These are phyloP conservation scores for Xenosphaeropsis pyriputrescens DNA, from an alignment of 2,329 filamentous ascomycete genomes.

Conservation along the genomic window DNA sequence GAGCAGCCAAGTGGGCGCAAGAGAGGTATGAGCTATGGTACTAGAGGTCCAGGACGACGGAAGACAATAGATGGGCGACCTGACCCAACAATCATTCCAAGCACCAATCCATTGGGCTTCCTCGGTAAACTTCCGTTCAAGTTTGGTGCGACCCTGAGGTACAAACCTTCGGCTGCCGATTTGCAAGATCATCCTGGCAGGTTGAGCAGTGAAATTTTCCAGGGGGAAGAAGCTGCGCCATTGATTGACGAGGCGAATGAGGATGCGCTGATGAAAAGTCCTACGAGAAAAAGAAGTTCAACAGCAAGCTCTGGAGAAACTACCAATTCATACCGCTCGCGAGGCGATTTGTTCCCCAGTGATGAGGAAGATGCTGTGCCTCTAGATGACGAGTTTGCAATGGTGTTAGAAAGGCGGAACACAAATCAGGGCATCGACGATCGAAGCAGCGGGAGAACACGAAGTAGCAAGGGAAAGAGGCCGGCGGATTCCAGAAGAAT, in stretches of 20 bases:
- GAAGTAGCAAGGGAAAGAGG: slow-evolving; percentile 44
- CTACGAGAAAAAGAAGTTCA: slow-evolving; percentile 51
- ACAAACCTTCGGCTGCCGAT: slow-evolving; percentile 83
- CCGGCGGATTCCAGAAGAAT: slow-evolving; percentile 17
- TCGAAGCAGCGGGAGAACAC: slow-evolving; percentile 50
- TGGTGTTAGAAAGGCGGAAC: slow-evolving; percentile 61
- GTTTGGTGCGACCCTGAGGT: slow-evolving; percentile 67
- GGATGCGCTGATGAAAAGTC: slow-evolving; percentile 7
- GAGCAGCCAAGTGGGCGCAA: slow-evolving; percentile 55
- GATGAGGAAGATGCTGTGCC: slow-evolving; percentile 88
- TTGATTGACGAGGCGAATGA: slow-evolving; percentile 34
- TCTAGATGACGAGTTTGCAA: slow-evolving; percentile 81
- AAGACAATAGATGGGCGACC: slow-evolving; percentile 31
- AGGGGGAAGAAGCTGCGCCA: slow-evolving; percentile 48
- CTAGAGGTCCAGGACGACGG: slow-evolving; percentile 41
- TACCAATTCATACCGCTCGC: slow-evolving; percentile 71
- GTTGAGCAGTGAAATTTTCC: slow-evolving; percentile 23
- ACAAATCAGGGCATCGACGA: slow-evolving; percentile 46
- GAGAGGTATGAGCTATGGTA: slow-evolving; percentile 81
- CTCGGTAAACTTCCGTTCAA: slow-evolving; percentile 73
- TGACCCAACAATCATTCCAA: slow-evolving; percentile 82
- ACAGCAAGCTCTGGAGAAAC: slow-evolving; percentile 72
- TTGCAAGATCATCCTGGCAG: slow-evolving; percentile 70
- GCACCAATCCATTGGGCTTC: slow-evolving; percentile 74
- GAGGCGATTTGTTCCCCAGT: slow-evolving; percentile 83